Percentiles rank a stretch among this genome's conserved stretches.
phyloP scores from a whole-genome alignment of 2,329 filamentous ascomycete genomes.

The Gaeumannomyces tritici region DNA sequence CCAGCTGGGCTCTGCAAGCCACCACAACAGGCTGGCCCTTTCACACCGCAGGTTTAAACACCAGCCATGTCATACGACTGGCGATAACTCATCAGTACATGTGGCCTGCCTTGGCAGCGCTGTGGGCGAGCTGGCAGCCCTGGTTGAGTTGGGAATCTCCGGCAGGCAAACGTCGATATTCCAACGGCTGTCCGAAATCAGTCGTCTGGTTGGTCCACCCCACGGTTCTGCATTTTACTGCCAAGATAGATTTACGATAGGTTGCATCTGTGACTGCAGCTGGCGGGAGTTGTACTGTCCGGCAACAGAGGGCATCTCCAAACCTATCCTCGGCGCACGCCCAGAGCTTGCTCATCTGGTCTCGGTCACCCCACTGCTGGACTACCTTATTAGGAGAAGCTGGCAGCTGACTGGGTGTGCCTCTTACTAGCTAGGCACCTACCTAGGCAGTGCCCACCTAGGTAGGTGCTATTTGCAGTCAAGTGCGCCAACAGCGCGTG shows the following conservation, averaged over 20 bases:
- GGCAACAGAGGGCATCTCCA: background rate
- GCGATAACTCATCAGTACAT: background rate
- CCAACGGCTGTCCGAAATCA: background rate
- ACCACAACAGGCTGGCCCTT: background rate
- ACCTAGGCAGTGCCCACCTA: too few species aligned
- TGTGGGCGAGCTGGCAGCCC: background rate
- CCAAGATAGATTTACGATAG: too few species aligned
- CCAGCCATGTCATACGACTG: background rate
- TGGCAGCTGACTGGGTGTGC: background rate
- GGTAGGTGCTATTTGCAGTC: too few species aligned
- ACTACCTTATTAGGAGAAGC: background rate
- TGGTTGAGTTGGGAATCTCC: background rate
- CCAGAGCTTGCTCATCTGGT: background rate
- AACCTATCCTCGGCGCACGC: background rate
- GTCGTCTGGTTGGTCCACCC: background rate
- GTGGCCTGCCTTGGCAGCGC: background rate
- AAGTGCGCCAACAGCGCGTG: too few species aligned
- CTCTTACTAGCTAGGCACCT: background rate
- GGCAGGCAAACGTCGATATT: background rate
- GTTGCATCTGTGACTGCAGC: background rate
- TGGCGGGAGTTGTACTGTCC: background rate
- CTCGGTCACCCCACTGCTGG: background rate
- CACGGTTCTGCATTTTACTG: background rate
- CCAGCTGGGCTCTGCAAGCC: background rate
- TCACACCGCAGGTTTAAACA: background rate